A percentile compares a stretch with the other conserved stretches of the same genome.
These are phyloP conservation scores for Boletus mariae DNA, from an alignment of 1,284 basidiomycete genomes.

Conservation along the genomic window DNA sequence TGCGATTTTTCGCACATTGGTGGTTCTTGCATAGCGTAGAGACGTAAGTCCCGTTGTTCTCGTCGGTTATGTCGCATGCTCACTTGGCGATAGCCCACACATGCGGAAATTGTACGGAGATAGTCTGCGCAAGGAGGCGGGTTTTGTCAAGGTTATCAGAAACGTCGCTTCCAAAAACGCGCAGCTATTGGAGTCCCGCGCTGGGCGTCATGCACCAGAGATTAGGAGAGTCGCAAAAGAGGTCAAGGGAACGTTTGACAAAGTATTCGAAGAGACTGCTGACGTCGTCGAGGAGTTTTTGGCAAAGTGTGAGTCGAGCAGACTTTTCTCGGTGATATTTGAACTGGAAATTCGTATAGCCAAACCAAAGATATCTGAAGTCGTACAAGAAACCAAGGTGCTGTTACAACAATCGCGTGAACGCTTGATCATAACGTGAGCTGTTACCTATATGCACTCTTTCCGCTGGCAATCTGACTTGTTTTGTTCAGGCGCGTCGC, in stretches of 20 bases:
- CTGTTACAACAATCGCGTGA: slow-evolving; percentile 90
- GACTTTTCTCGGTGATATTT: neutral
- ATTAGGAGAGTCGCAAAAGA: slow-evolving; percentile 81
- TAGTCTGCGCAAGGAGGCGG: slow-evolving; percentile 89
- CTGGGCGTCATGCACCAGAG: slow-evolving; percentile 70
- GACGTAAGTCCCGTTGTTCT: slow-evolving; percentile 53
- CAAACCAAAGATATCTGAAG: slow-evolving; percentile 64
- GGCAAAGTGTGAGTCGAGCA: slow-evolving; percentile 65
- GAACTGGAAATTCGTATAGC: slow-evolving; percentile 32
- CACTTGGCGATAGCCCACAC: slow-evolving; percentile 69
- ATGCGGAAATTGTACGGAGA: slow-evolving; percentile 96
- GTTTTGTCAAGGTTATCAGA: slow-evolving; percentile 95
- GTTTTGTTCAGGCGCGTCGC: slow-evolving; percentile 64
- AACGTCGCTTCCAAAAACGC: slow-evolving; percentile 83
- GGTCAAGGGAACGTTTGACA: slow-evolving; percentile 90
- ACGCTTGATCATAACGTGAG: slow-evolving; percentile 83
- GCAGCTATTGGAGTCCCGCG: slow-evolving; percentile 62
- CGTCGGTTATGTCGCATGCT: neutral
- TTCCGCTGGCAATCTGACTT: slow-evolving; percentile 2
- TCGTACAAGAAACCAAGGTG: slow-evolving; percentile 89
- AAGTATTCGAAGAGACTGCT: slow-evolving; percentile 90
- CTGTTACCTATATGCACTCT: slow-evolving; percentile 7
- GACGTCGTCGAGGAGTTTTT: slow-evolving; percentile 91
- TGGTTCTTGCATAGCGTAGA: slow-evolving; percentile 91
- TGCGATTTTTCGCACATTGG: slow-evolving; percentile 83